phyloP scores from a whole-genome alignment of 441 rosid genomes.

The Mallotus repandus region DNA sequence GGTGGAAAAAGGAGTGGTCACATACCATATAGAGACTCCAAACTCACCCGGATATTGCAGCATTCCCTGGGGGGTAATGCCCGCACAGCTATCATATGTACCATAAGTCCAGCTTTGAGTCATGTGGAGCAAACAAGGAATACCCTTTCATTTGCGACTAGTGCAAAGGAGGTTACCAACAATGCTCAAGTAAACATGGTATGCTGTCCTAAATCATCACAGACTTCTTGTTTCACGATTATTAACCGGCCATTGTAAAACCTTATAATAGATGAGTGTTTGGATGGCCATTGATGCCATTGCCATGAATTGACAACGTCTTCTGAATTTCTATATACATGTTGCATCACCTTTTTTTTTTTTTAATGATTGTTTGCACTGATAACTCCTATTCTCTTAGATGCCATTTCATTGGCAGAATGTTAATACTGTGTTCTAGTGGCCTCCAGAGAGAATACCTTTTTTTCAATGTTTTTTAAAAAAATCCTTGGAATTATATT shows the following conservation, averaged over 20 bases:
- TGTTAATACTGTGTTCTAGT: neutral
- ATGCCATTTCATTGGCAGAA: neutral
- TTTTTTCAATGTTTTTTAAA: neutral
- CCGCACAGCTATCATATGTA: conserved; percentile 90
- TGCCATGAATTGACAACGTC: neutral
- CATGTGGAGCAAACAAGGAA: conserved; percentile 87
- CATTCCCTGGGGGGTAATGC: conserved; percentile 96
- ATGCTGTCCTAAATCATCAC: conserved; percentile 17
- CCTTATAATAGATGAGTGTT: neutral
- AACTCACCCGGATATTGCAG: conserved; percentile 92
- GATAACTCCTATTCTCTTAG: neutral
- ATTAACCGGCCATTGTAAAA: too few relatives aligned
- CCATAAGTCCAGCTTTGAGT: conserved; percentile 86
- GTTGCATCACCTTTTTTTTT: neutral
- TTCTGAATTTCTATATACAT: neutral
- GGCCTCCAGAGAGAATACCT: neutral
- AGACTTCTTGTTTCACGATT: neutral
- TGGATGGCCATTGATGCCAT: neutral
- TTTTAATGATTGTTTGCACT: neutral
- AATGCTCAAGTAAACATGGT: conserved; percentile 91
- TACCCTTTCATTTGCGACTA: conserved; percentile 78
- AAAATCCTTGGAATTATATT: neutral
- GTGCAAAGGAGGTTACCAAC: conserved; percentile 92
- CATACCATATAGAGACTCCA: conserved; percentile 91
- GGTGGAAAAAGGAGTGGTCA: conserved; percentile 62